phyloP scores from a whole-genome alignment of 768 basidiomycete genomes.

The Lepiota subincarnata region DNA sequence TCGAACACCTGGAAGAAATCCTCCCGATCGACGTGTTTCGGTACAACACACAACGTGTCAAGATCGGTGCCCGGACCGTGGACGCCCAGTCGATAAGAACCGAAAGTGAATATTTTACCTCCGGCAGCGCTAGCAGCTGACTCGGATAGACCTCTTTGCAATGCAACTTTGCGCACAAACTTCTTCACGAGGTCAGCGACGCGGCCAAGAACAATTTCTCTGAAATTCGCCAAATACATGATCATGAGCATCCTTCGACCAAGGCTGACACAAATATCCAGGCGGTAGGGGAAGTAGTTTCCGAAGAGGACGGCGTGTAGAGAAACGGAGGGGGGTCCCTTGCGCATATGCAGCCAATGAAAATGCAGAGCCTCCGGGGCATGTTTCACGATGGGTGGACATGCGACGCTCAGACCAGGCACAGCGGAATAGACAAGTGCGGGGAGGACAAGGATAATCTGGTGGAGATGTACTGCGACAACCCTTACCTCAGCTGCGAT shows the following conservation, averaged over 20 bases:
- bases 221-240: constrained; percentile 28
- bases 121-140: constrained; percentile 85
- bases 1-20: constrained; percentile 95
- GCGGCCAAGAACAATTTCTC: constrained; percentile 90
- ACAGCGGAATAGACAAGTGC: background rate
- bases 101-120: constrained; percentile 98
- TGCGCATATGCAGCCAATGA: background rate
- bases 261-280: background rate
- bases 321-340: background rate
- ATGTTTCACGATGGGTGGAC: background rate
- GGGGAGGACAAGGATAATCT: background rate
- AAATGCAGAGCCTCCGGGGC: background rate
- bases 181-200: constrained; percentile 87
- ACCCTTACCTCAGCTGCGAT: constrained; percentile 75
- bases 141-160: constrained; percentile 82
- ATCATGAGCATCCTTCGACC: background rate
- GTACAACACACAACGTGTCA: constrained; percentile 97
- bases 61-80: constrained; percentile 96
- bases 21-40: constrained; percentile 91
- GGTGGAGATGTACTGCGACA: background rate
- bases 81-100: constrained; percentile 95
- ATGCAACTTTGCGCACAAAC: constrained; percentile 82
- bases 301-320: background rate
- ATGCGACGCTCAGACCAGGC: background rate
- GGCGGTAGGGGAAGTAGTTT: background rate